Percentiles rank a stretch among this genome's conserved stretches.
Evolutionary conservation across 495 filamentous ascomycete genomes (phyloP).

Genomic region (Podospora fimiseda): DNA sequence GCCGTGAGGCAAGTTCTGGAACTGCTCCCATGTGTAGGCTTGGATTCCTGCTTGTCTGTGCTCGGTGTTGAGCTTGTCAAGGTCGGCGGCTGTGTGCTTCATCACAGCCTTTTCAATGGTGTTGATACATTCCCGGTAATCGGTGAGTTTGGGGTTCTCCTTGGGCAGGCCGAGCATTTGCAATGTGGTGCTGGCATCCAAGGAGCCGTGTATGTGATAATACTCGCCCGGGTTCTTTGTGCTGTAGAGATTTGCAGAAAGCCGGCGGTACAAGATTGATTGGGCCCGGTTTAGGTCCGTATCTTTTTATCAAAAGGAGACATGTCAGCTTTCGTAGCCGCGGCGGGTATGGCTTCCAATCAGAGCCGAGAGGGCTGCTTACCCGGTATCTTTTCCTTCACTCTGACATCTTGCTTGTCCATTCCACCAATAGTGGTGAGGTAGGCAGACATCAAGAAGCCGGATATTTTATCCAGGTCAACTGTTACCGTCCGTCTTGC

Average conservation of each 20-base stretch:
- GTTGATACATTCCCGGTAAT: slow-evolving; percentile 60
- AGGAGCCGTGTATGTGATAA: slow-evolving; percentile 73
- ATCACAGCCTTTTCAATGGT: slow-evolving; percentile 61
- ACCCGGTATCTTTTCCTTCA: slow-evolving; percentile 60
- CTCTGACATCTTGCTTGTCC: slow-evolving; percentile 54
- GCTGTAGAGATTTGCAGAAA: slow-evolving; percentile 70
- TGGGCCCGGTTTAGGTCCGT: slow-evolving; percentile 66
- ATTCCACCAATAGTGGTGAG: slow-evolving; percentile 65
- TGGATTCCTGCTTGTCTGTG: slow-evolving; percentile 60
- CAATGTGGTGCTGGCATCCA: slow-evolving; percentile 62
- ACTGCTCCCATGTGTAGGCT: slow-evolving; percentile 60
- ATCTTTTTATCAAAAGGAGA: slow-evolving; percentile 46
- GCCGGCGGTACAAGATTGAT: slow-evolving; percentile 63
- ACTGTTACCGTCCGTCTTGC: slow-evolving; percentile 45
- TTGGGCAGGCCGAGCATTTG: slow-evolving; percentile 66
- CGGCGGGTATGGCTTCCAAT: slow-evolving; percentile 14
- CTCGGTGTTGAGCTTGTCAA: slow-evolving; percentile 58
- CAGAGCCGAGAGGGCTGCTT: slow-evolving; percentile 15
- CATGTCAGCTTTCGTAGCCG: slow-evolving; percentile 13
- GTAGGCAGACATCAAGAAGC: slow-evolving; percentile 67
- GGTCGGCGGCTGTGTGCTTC: slow-evolving; percentile 53
- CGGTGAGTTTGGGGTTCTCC: slow-evolving; percentile 54
- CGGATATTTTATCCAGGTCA: slow-evolving; percentile 56
- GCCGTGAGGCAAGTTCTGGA: slow-evolving; percentile 55
- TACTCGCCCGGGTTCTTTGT: slow-evolving; percentile 59